A percentile compares a stretch with the other conserved stretches of the same genome.
phyloP scores from a whole-genome alignment of 371 early-diverging fungal species.

The Chytridiales sp. region DNA sequence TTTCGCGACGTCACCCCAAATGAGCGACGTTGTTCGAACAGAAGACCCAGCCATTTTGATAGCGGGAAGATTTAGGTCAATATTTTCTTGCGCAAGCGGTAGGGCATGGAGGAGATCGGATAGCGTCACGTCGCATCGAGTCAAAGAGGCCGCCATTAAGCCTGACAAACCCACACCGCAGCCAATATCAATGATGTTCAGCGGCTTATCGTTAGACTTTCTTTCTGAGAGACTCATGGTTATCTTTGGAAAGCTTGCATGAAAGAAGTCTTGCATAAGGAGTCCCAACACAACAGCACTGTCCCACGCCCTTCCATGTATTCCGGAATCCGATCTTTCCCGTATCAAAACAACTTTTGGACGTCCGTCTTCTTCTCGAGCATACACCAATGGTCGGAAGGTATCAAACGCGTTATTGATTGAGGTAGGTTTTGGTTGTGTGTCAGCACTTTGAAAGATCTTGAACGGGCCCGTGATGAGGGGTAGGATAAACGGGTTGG shows the following conservation, averaged over 20 bases:
- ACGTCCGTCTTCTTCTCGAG: not conserved
- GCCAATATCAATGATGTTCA: constrained; percentile 18
- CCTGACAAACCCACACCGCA: constrained; percentile 25
- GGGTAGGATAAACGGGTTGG: not conserved
- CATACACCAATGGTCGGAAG: not conserved
- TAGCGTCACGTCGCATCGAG: not conserved
- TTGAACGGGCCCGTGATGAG: constrained; percentile 8
- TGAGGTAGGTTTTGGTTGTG: not conserved
- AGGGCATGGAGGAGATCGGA: constrained; percentile 17
- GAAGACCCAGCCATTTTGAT: not conserved
- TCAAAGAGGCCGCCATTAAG: not conserved
- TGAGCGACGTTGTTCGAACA: not conserved
- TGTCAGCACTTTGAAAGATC: not conserved
- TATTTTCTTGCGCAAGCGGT: constrained; percentile 7
- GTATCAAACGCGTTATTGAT: not conserved
- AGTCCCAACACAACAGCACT: constrained; percentile 9
- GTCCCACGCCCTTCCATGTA: constrained; percentile 24
- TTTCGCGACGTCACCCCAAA: constrained; percentile 13
- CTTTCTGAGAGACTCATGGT: not conserved
- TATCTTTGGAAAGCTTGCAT: not conserved
- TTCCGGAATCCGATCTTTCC: constrained; percentile 21
- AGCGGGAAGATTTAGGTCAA: not conserved
- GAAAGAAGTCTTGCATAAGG: not conserved
- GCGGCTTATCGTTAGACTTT: too few species aligned
- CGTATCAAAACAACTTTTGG: not conserved